Percentiles rank a stretch among this genome's conserved stretches.
Conservation (phyloP, 352 stramenopile genomes). For the Aphanomyces invadans region DNA sequence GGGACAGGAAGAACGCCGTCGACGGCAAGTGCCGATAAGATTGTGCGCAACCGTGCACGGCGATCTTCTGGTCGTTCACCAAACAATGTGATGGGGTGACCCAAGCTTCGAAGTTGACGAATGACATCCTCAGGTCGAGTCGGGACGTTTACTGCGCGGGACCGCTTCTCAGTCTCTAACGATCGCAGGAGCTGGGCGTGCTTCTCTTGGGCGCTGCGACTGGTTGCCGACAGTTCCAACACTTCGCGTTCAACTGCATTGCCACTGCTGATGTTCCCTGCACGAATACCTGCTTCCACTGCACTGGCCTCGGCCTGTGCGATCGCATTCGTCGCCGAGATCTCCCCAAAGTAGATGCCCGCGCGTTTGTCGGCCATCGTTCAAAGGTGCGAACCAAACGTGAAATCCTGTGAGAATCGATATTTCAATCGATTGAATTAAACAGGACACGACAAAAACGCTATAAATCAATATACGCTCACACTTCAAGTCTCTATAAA, state of each 20-base stretch:
- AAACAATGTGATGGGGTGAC: conserved; percentile 93
- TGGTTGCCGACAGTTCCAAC: conserved; percentile 78
- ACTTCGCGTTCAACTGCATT: conserved; percentile 68
- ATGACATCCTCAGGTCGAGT: conserved; percentile 90
- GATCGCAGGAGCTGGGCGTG: conserved; percentile 77
- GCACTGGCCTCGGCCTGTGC: conserved; percentile 29
- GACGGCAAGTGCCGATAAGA: conserved; percentile 75
- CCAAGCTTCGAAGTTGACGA: conserved; percentile 77
- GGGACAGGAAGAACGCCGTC: conserved; percentile 54
- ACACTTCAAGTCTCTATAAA: neutral
- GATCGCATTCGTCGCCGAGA: conserved; percentile 30
- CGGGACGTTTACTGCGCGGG: conserved; percentile 87
- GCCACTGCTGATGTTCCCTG: conserved; percentile 73
- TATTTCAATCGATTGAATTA: neutral
- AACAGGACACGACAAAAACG: neutral
- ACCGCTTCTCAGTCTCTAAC: conserved; percentile 88
- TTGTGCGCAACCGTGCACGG: conserved; percentile 87
- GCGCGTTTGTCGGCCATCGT: conserved; percentile 55
- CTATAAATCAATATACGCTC: neutral
- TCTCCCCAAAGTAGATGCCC: conserved; percentile 78
- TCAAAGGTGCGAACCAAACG: neutral
- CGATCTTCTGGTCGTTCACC: conserved; percentile 92
- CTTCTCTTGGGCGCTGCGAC: conserved; percentile 74
- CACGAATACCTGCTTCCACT: conserved; percentile 60
- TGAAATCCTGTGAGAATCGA: neutral